A percentile compares a stretch with the other conserved stretches of the same genome.
Evolutionary conservation across 441 rosid genomes (phyloP).

Genomic region (Brassica balearica): DNA sequence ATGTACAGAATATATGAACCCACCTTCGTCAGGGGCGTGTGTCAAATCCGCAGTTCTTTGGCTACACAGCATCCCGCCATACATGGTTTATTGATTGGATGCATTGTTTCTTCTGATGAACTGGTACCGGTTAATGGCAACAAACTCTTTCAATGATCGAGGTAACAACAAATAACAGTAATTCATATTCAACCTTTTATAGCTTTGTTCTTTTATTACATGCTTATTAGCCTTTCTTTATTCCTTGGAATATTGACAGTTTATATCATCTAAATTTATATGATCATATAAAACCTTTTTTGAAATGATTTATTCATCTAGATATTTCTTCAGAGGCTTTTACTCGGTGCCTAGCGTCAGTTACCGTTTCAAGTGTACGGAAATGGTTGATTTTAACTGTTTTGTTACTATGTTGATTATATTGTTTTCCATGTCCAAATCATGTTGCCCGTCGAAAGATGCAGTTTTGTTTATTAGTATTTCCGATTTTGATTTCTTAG

Average conservation of each 20-base stretch:
- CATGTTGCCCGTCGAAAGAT: background rate
- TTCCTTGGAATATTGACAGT: background rate
- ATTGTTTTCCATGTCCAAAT: background rate
- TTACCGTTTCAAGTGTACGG: slow-evolving; percentile 7
- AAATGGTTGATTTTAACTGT: slow-evolving; percentile 15
- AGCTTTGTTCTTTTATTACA: background rate
- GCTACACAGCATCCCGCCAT: background rate
- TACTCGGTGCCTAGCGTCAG: background rate
- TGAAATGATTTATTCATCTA: background rate
- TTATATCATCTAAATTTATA: background rate
- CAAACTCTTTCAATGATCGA: background rate
- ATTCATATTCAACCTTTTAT: background rate
- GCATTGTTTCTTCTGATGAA: no score
- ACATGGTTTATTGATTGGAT: background rate
- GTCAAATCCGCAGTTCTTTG: no score
- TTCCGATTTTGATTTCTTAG: background rate
- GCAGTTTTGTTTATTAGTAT: background rate
- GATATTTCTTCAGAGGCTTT: slow-evolving; percentile 20
- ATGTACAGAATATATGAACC: background rate
- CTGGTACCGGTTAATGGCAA: background rate
- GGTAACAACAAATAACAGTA: background rate
- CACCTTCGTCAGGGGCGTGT: no score
- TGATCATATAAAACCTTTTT: background rate
- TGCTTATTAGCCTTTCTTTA: slow-evolving; percentile 7
- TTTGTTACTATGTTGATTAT: slow-evolving; percentile 14